A percentile compares a stretch with the other conserved stretches of the same genome.
phyloP scores from a whole-genome alignment of 768 basidiomycete genomes.

The Leccinum truebloodii region DNA sequence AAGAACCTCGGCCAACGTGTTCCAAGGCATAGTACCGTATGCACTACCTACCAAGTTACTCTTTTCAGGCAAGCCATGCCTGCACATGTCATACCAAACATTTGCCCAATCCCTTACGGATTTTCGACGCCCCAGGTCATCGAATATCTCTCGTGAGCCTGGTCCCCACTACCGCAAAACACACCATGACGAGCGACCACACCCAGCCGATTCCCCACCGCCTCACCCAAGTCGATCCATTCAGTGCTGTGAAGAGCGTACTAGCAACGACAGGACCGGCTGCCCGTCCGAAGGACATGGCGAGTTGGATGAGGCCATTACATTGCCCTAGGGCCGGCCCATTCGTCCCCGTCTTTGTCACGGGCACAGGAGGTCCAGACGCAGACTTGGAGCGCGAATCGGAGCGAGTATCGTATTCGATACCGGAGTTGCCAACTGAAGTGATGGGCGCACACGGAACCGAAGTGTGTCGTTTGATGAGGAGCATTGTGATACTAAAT shows the following conservation, averaged over 20 bases:
- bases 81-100: neutral
- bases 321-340: neutral
- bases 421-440: neutral
- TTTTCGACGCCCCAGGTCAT: neutral
- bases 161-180: constrained; percentile 12
- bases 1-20: too few species aligned
- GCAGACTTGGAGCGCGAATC: neutral
- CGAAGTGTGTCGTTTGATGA: constrained; percentile 51
- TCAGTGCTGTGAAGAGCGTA: constrained; percentile 19
- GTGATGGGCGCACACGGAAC: constrained; percentile 16
- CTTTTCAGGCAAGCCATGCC: neutral
- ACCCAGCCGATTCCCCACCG: constrained; percentile 9
- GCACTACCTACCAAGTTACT: neutral
- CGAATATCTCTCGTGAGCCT: constrained; percentile 6
- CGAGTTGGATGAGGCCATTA: constrained; percentile 60
- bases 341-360: neutral
- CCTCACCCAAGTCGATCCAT: constrained; percentile 13
- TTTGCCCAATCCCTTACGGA: neutral
- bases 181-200: constrained; percentile 20
- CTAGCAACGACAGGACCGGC: constrained; percentile 56
- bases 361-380: neutral
- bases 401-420: neutral
- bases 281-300: constrained; percentile 55
- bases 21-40: neutral
- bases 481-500: constrained; percentile 55